Evolutionary conservation across 768 basidiomycete genomes (phyloP).

Genomic region (Amanita rubescens): DNA sequence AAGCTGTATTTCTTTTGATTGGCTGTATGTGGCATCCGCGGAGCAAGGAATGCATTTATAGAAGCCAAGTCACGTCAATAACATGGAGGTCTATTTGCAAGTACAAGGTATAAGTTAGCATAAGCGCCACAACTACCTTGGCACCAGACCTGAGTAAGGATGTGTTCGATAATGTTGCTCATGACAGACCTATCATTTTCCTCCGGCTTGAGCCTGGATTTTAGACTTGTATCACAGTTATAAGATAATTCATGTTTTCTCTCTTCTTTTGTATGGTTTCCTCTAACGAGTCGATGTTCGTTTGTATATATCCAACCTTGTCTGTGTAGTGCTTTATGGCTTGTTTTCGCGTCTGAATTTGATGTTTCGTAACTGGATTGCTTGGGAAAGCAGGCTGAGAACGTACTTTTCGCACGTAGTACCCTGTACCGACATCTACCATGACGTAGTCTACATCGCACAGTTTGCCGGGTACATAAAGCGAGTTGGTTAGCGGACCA

Average conservation of each 20-base stretch:
- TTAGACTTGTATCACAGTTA: conserved; percentile 67
- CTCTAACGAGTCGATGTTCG: conserved; percentile 81
- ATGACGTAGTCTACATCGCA: conserved; percentile 80
- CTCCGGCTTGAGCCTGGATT: conserved; percentile 20
- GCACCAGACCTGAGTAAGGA: neutral
- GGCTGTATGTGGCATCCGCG: too few species aligned
- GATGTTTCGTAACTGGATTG: neutral
- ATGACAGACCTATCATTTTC: conserved; percentile 1
- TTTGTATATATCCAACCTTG: conserved; percentile 60
- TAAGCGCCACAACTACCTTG: neutral
- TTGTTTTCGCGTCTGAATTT: conserved; percentile 16
- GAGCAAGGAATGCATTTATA: too few species aligned
- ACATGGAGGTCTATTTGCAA: neutral
- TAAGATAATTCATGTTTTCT: conserved; percentile 74
- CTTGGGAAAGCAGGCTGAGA: conserved; percentile 37
- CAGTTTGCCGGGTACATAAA: conserved; percentile 92
- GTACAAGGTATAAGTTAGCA: neutral
- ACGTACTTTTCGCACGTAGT: conserved; percentile 88
- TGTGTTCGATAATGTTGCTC: neutral
- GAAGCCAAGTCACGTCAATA: neutral
- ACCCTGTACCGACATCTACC: conserved; percentile 94
- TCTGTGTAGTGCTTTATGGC: conserved; percentile 33
- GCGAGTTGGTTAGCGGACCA: conserved; percentile 88
- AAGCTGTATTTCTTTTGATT: too few species aligned
- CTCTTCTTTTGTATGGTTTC: conserved; percentile 87